Percentiles rank a stretch among this genome's conserved stretches.
Evolutionary conservation across 768 basidiomycete species (phyloP).

Genomic region (Cantharellus cinnabarinus): DNA sequence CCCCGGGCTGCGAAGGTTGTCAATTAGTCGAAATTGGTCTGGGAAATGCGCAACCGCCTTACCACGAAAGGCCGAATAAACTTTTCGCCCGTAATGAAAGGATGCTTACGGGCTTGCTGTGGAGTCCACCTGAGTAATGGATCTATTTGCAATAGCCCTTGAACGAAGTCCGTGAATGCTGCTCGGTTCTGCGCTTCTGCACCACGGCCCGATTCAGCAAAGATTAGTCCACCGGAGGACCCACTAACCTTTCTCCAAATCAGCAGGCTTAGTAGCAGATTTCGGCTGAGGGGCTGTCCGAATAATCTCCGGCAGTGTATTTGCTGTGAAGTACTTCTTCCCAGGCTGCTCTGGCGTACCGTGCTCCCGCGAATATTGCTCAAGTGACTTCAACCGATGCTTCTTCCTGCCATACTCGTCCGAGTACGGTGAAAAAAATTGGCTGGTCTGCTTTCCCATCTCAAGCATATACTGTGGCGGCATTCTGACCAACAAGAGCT

Average conservation of each 20-base stretch:
- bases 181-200: conserved; percentile 83
- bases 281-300: conserved; percentile 92
- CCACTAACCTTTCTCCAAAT: conserved; percentile 70
- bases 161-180: conserved; percentile 94
- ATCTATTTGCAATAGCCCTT: conserved; percentile 82
- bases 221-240: background rate
- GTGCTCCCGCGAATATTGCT: conserved; percentile 91
- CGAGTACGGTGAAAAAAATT: conserved; percentile 74
- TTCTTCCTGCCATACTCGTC: conserved; percentile 55
- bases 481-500: conserved; percentile 27
- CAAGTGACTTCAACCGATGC: conserved; percentile 71
- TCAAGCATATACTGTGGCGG: conserved; percentile 89
- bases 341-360: conserved; percentile 92
- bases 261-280: conserved; percentile 40
- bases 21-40: conserved; percentile 12
- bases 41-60: conserved; percentile 15
- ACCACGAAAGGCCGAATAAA: conserved; percentile 74
- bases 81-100: conserved; percentile 96
- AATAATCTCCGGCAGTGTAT: conserved; percentile 83
- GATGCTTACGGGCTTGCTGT: conserved; percentile 85
- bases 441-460: conserved; percentile 80
- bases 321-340: conserved; percentile 97
- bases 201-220: background rate
- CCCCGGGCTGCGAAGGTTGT: background rate
- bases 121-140: conserved; percentile 94